phyloP scores from a whole-genome alignment of 768 basidiomycete species.

The Melanogaster broomeanus region DNA sequence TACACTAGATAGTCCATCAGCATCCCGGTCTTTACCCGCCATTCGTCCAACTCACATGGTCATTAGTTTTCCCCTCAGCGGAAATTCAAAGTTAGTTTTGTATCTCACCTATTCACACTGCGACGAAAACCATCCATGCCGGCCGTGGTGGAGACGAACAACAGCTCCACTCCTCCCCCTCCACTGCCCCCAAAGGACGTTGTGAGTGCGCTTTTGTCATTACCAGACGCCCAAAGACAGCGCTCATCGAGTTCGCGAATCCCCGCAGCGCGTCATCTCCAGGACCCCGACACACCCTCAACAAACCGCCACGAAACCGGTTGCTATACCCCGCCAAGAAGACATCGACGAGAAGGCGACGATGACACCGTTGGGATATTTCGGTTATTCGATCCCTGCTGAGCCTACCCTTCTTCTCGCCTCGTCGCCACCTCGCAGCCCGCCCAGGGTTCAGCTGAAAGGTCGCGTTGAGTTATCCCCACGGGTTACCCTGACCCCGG shows the following conservation, averaged over 20 bases:
- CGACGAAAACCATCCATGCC: constrained; percentile 14
- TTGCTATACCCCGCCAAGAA: constrained; percentile 19
- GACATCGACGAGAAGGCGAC: constrained; percentile 3
- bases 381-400: background rate
- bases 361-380: background rate
- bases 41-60: constrained; percentile 9
- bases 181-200: constrained; percentile 27
- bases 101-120: constrained; percentile 11
- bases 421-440: constrained; percentile 8
- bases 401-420: constrained; percentile 2
- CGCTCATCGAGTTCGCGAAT: no score
- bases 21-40: background rate
- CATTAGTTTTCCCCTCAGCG: constrained; percentile 8
- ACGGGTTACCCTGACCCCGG: constrained; percentile 19
- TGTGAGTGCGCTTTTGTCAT: background rate
- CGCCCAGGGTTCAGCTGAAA: background rate
- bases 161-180: constrained; percentile 9
- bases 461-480: constrained; percentile 10
- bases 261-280: background rate
- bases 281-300: background rate
- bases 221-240: background rate
- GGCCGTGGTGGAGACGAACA: background rate
- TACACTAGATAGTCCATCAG: background rate
- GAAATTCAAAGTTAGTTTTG: constrained; percentile 8
- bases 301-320: constrained; percentile 16